Base-by-base conservation (phyloP, 129 eudicot genomes). In the Solidago caesia region DNA sequence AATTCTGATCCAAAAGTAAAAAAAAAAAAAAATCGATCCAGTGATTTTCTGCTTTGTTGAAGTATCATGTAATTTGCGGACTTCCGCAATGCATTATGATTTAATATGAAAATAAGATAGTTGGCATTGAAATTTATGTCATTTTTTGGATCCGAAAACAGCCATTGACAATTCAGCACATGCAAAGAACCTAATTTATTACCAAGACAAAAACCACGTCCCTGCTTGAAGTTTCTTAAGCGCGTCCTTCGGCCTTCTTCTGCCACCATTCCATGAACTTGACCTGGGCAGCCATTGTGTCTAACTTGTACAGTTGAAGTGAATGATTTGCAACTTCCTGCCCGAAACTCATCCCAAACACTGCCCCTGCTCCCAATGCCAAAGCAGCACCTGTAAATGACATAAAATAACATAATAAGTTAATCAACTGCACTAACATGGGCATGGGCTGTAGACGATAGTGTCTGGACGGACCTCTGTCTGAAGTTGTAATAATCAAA, bases 191-290 rank as follows among this genome's bases (percentile, higher is more conserved):
- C 61, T 58, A 72, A 25, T 61, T 79, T 79, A 79, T 79, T 79
- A 66, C 15, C 7, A 46, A 48, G 39, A 44, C 59, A 63, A 39
- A 78, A 63, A 62, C 56, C 71, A n/a, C 62, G 47, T 77, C 72
- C 61, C 43, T 29, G 58, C 12, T 56, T 55, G 10, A 53, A 66
- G 47, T 66, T 55, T 75, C 46, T 55, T 13, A 52, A 33, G 41
- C n/a, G n/a, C 70, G 78, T 39, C 82, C 75, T 70, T 66, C 80
- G 9, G 81, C 44, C 76, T 87, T 87, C 61, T 78, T 89, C 81
- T 92, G 83, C 93, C 89, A 77, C 97, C 97, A 92, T 74, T 92
- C 96, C 79, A 82, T 49, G 80, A 89, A 92, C 82, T 92, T 92
- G 25, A 80, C 84, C 82, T 89, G 94, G 2, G 98, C 84, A 42